phyloP scores from a whole-genome alignment of 1,139 yeast genomes.

The Yarrowia galli region DNA sequence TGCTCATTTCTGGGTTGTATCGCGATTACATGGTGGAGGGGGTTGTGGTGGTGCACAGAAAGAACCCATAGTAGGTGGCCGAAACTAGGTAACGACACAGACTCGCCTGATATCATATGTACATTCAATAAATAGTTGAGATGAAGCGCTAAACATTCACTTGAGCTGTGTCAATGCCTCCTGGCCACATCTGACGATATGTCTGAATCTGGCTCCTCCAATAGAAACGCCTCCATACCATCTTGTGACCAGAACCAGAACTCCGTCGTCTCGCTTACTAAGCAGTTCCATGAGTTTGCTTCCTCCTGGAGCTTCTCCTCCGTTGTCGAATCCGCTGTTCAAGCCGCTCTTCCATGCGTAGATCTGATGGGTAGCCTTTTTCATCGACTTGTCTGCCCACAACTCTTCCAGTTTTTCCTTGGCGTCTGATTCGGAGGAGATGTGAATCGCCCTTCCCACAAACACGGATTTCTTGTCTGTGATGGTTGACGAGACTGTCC shows the following conservation, averaged over 20 bases:
- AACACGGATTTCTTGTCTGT: conserved; percentile 37
- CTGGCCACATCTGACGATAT: conserved; percentile 37
- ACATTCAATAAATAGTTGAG: neutral
- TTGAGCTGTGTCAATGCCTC: conserved; percentile 16
- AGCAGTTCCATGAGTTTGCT: conserved; percentile 28
- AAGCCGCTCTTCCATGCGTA: conserved; percentile 22
- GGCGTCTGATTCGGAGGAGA: conserved; percentile 24
- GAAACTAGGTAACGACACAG: too few relatives aligned
- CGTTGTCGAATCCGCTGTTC: conserved; percentile 21
- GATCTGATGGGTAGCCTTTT: conserved; percentile 34
- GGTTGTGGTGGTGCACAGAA: too few relatives aligned
- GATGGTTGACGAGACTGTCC: conserved; percentile 18
- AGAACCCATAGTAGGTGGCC: too few relatives aligned
- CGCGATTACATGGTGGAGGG: too few relatives aligned
- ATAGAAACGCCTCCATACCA: conserved; percentile 37
- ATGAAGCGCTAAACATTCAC: too few relatives aligned
- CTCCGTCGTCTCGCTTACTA: conserved; percentile 5
- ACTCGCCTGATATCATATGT: neutral
- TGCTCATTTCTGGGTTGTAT: too few relatives aligned
- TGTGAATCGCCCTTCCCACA: conserved; percentile 23
- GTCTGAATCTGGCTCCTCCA: conserved; percentile 37
- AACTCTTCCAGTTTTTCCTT: conserved; percentile 10
- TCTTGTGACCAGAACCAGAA: conserved; percentile 23
- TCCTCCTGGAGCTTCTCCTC: conserved; percentile 38
- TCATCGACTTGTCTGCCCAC: conserved; percentile 18